These are phyloP conservation scores for Clathrospora elynae DNA, from an alignment of 2,329 filamentous ascomycete species.

Conservation along the genomic window DNA sequence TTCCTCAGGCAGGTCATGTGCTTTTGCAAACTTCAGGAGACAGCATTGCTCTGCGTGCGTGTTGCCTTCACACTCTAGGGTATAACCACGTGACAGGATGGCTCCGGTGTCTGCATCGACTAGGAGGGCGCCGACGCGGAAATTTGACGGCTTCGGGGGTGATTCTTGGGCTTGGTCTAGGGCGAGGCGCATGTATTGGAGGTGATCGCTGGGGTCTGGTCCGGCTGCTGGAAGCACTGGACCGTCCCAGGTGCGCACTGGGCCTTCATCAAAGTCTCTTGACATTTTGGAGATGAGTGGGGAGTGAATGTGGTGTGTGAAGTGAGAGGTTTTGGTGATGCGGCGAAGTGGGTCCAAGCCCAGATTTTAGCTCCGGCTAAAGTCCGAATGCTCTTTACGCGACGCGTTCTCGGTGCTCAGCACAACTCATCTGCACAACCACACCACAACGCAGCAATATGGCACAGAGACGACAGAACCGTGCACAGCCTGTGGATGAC, in stretches of 20 bases:
- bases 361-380: slow-evolving; percentile 23
- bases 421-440: slow-evolving; percentile 8
- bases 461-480: slow-evolving; percentile 14
- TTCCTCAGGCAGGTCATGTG: slow-evolving; percentile 56
- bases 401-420: slow-evolving; percentile 27
- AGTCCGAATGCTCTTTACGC: slow-evolving; percentile 32
- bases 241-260: slow-evolving; percentile 28
- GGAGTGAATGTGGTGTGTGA: slow-evolving; percentile 9
- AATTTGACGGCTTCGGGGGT: slow-evolving; percentile 87
- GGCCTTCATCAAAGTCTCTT: slow-evolving; percentile 18
- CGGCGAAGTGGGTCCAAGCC: slow-evolving; percentile 3
- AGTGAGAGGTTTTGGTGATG: slow-evolving; percentile 7
- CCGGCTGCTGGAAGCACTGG: slow-evolving; percentile 20
- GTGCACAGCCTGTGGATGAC: slow-evolving; percentile 11
- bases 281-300: slow-evolving; percentile 25
- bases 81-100: slow-evolving; percentile 82
- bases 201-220: slow-evolving; percentile 37
- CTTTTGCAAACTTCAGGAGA: slow-evolving; percentile 69
- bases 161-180: slow-evolving; percentile 78
- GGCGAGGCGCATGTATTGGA: slow-evolving; percentile 69
- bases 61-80: slow-evolving; percentile 86
- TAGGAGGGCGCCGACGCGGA: slow-evolving; percentile 90
- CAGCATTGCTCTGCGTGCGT: slow-evolving; percentile 97
- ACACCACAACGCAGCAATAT: slow-evolving; percentile 12
- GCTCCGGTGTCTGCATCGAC: slow-evolving; percentile 62